Evolutionary conservation across 1,284 basidiomycete genomes (phyloP), one percentile per base, ranked within the genome.

Genomic region (Mycena citricolor): DNA sequence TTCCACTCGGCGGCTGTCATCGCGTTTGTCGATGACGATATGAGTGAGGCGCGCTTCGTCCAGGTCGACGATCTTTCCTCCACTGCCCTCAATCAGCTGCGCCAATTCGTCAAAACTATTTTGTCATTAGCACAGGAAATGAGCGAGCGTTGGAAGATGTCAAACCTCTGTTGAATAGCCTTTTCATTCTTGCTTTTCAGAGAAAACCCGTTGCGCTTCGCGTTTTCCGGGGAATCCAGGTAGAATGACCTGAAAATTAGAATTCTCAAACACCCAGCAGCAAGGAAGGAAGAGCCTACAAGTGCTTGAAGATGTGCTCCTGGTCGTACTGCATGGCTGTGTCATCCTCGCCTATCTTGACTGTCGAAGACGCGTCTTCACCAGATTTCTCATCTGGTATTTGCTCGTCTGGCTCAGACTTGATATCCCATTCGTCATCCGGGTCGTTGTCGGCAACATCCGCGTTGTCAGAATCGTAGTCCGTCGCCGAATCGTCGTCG

Each of bases 11-110:
- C 90, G 78, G 48, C 76, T 80, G 35, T 71, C 71, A 51, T 91
- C 88, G 10, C 83, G 76, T 62, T 85, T 86, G 64, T 94, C 87
- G 46, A 93, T 63, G 30, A 95, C 70, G 30, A 95, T 68, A 61
- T 95, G 93, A 0, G 93, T 94, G 24, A 95, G 68, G 57, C 84
- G 87, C 6, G 81, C 74, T 40, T 94, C 80, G 40, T 78, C 65
- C 3, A 95, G 67, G 43, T 76, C 76, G 4, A 74, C 79, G 13
- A 92, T 58, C 36, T 68, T 74, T 1, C 92, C 93, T 25, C 91
- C 91, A 52, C 90, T 79, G 2, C 76, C 69, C 8, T 55, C 63
- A 39, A 95, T 82, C 11, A 73, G 60, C 43, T 65, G 64, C 8
- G 69, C 63, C 4, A 87, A 59, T 22, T 78, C 62, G 6, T 53